Base-by-base conservation (phyloP, 768 basidiomycete species). In the Auriscalpium orientale region DNA sequence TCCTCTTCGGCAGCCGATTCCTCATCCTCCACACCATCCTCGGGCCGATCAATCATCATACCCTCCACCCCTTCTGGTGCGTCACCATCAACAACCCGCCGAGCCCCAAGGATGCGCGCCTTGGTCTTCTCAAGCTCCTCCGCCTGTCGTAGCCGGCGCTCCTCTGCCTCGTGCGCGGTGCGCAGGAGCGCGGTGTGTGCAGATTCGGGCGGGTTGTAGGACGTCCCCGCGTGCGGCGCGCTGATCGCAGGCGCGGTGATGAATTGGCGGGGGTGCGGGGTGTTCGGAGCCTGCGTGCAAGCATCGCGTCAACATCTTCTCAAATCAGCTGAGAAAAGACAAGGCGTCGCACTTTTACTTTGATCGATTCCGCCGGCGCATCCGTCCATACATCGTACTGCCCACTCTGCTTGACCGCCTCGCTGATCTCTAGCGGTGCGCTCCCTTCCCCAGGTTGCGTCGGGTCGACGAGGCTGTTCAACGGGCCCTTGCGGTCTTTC, bases 171-270 rank as follows among this genome's bases (percentile, higher is more conserved):
- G 51, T 83, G 78, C 0, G 92, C 94, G 51, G 79, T 70, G 12
- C 78, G 71, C 20, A 98, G 66, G 5, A 95, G 79, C 49, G 82
- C 81, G 50, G 81, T 79, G 62, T 95, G 89, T 0, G 85, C 82
- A 4, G 80, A 76, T 1, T 79, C 81, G 0, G 84, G 82, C 0
- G 94, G 94, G 66, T 97, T 97, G 67, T 98, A 98, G 16, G 91
- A 94, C 3, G 86, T 80, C 18, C 94, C 94, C 35, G 82, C 82
- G 61, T 90, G 89, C 0, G 94, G 94, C 3, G 83, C 71, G 1
- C 73, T 63, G 0, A 92, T 79, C 1, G 90, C 86, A 1, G 86
- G 81, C 0, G 87, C 60, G 9, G 79, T 74, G 57, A 91, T 91
- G 20, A 68, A 55, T 20, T 79, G 64, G 43, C 80, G 77, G 0